Base-by-base conservation (phyloP, 2,329 filamentous ascomycete species). In the Diaporthe batatas region DNA sequence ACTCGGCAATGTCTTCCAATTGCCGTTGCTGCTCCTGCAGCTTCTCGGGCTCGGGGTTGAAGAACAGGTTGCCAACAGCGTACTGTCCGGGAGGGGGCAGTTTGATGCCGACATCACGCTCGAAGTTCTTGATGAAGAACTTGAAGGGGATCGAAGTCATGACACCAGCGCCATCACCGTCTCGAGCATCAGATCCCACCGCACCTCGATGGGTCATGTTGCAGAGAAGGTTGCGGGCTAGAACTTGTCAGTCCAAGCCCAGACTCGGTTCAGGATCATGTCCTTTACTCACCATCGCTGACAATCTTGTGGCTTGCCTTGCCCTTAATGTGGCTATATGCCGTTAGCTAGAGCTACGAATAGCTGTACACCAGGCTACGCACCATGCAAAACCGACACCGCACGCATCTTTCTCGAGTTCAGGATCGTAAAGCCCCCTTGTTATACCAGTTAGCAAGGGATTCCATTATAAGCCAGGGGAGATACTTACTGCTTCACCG, bases 151-250 rank as follows among this genome's bases (percentile, higher is more conserved):
- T 98, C 74, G 95, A 98, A 77, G 96, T 98, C 96, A 99, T 99
- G 81, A 98, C 96, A 90, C 96, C 96, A 79, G 96, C 96, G 83
- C 96, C 96, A 83, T 99, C 96, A 82, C 96, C 96, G 82, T 99
- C 96, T 88, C 96, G 93, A 81, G 95, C 95, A 87, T 99, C 96
- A 74, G 96, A 98, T 78, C 96, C 96, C 79, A 98, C 96, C 76
- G 96, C 96, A 88, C 96, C 96, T 83, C 96, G 93, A 88, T 99
- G 96, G 88, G 96, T 98, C 96, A 99, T 99, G 90, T 99, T 98
- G 89, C 96, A 99, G 76, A 99, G 91, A 75, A 99, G 89, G 84
- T 95, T 97, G 77, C 94, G 93, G 77, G 95, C 94, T 96, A 76
- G 49, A 16, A 62, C 21, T 2, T 4, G 71, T 77, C 64, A 77